Evolutionary conservation across 2,329 filamentous ascomycete species (phyloP).

Genomic region (Pseudophaeomoniella oleicola): DNA sequence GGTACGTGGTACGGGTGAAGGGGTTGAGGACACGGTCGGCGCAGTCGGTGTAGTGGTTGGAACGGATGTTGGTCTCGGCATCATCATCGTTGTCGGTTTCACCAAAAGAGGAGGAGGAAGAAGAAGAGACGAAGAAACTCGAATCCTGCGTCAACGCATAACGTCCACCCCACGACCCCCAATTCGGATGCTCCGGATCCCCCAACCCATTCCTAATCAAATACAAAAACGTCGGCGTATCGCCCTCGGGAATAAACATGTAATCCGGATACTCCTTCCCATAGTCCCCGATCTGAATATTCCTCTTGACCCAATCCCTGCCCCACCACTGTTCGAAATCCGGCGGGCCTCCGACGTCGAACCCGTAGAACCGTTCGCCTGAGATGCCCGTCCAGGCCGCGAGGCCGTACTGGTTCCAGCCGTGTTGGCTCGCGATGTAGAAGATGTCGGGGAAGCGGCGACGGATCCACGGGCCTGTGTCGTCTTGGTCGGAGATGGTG

Average conservation of each 20-base stretch:
- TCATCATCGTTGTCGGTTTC: too few species aligned
- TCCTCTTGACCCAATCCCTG: conserved; percentile 35
- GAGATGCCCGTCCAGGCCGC: conserved; percentile 44
- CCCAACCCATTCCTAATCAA: conserved; percentile 28
- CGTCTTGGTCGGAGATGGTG: conserved; percentile 45
- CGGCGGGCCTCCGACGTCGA: conserved; percentile 35
- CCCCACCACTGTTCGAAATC: conserved; percentile 30
- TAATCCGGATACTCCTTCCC: conserved; percentile 32
- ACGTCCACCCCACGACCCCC: conserved; percentile 28
- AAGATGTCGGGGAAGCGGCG: conserved; percentile 38
- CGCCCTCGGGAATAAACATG: conserved; percentile 38
- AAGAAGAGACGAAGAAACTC: too few species aligned
- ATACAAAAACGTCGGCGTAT: conserved; percentile 27
- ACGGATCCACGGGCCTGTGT: conserved; percentile 42
- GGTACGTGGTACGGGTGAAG: conserved; percentile 16
- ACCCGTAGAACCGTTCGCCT: conserved; percentile 31
- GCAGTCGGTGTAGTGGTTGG: conserved; percentile 17
- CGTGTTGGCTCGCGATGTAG: conserved; percentile 42
- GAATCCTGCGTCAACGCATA: conserved; percentile 18
- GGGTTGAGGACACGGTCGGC: conserved; percentile 19
- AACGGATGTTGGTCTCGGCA: conserved; percentile 11
- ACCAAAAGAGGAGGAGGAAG: too few species aligned
- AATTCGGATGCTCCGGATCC: conserved; percentile 22
- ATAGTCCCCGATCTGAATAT: conserved; percentile 38
- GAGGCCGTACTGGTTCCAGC: conserved; percentile 39